Evolutionary conservation across 2,329 filamentous ascomycete species (phyloP).

Genomic region (Fusarium hostae): DNA sequence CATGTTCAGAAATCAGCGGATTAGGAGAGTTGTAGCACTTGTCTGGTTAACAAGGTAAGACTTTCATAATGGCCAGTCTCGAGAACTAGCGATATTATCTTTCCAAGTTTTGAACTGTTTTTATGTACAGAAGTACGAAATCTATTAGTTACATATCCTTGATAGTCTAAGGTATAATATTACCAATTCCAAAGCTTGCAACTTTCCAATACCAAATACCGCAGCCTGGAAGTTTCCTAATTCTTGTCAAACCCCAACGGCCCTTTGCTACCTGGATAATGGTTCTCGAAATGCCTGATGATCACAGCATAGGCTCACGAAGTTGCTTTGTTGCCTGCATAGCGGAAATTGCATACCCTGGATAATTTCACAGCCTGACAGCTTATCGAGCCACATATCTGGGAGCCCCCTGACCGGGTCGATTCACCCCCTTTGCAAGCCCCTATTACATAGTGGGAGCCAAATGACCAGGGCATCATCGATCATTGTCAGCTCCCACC

Average conservation of each 20-base stretch:
- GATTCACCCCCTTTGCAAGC: constrained; percentile 23
- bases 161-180: neutral
- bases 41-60: neutral
- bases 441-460: constrained; percentile 18
- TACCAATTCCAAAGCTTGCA: neutral
- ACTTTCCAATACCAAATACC: neutral
- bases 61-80: neutral
- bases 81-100: neutral
- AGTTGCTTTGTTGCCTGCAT: constrained; percentile 24
- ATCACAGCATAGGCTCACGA: constrained; percentile 1
- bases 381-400: constrained; percentile 24
- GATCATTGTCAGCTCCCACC: constrained; percentile 29
- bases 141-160: neutral
- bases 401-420: constrained; percentile 15
- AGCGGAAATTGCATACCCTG: constrained; percentile 40
- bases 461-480: constrained; percentile 28
- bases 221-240: neutral
- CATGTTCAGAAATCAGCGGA: neutral
- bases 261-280: neutral
- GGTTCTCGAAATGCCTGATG: constrained; percentile 8
- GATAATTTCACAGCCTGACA: constrained; percentile 34
- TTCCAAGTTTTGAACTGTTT: neutral
- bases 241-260: neutral
- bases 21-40: neutral
- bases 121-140: neutral